A percentile compares a stretch with the other conserved stretches of the same genome.
Conservation (phyloP, 345 rosid species). For the Citrus hindsii region DNA sequence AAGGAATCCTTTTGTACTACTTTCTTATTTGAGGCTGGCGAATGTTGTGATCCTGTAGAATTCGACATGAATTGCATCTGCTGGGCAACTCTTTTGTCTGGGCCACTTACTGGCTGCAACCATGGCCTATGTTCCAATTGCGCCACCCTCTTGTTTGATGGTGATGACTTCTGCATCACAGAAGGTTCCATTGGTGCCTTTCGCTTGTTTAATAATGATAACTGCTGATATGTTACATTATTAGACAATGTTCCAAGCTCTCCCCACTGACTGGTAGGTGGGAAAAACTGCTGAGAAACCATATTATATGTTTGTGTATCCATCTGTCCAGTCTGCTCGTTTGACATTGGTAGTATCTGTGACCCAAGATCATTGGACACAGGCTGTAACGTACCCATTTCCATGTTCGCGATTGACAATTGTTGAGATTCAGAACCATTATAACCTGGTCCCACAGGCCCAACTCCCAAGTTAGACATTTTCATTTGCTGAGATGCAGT, state of each 20-base stretch:
- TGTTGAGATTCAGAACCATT: slow-evolving; percentile 23
- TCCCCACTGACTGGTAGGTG: slow-evolving; percentile 25
- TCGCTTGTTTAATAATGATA: slow-evolving; percentile 42
- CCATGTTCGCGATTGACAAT: slow-evolving; percentile 22
- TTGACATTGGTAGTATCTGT: slow-evolving; percentile 22
- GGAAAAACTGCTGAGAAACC: slow-evolving; percentile 24
- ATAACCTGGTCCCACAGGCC: slow-evolving; percentile 26
- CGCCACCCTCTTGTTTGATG: slow-evolving; percentile 51
- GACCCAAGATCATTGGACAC: slow-evolving; percentile 10
- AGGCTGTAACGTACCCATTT: slow-evolving; percentile 17
- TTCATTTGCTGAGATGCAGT: slow-evolving; percentile 25
- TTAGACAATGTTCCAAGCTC: slow-evolving; percentile 29
- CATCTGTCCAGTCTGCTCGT: slow-evolving; percentile 18
- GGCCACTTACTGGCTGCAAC: slow-evolving; percentile 50
- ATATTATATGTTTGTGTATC: slow-evolving; percentile 23
- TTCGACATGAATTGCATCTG: slow-evolving; percentile 37
- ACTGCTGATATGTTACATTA: slow-evolving; percentile 33
- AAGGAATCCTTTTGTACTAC: slow-evolving; percentile 29
- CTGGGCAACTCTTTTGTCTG: slow-evolving; percentile 28
- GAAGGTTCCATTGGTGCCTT: slow-evolving; percentile 51
- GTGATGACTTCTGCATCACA: slow-evolving; percentile 25
- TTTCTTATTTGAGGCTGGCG: slow-evolving; percentile 42
- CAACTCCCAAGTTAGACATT: slow-evolving; percentile 31
- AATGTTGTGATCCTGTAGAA: slow-evolving; percentile 35
- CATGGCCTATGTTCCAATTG: slow-evolving; percentile 79